phyloP scores from a whole-genome alignment of 1,284 basidiomycete genomes.

The Bjerkandera adusta region DNA sequence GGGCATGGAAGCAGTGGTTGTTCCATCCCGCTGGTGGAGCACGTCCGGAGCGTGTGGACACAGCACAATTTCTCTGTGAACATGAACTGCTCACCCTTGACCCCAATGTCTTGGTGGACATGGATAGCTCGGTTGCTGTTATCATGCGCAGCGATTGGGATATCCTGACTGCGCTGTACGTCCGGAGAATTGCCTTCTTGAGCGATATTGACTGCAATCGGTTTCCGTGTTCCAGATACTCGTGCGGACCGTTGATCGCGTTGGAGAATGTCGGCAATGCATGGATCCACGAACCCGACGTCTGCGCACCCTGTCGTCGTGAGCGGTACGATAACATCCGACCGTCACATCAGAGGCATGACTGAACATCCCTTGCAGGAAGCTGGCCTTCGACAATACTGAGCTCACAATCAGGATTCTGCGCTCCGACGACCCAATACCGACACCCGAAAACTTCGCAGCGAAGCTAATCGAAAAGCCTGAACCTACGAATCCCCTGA shows the following conservation, averaged over 20 bases:
- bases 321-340: constrained; percentile 44
- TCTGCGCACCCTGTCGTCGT: constrained; percentile 62
- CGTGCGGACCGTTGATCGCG: constrained; percentile 53
- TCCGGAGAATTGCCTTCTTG: constrained; percentile 11
- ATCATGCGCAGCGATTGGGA: constrained; percentile 66
- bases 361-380: constrained; percentile 24
- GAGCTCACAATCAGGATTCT: constrained; percentile 34
- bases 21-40: constrained; percentile 50
- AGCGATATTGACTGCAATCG: background rate
- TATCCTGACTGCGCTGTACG: constrained; percentile 53
- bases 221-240: constrained; percentile 45
- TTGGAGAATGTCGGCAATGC: constrained; percentile 42
- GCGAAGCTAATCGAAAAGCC: constrained; percentile 12
- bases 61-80: constrained; percentile 59
- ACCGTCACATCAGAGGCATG: background rate
- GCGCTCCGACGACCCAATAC: constrained; percentile 28
- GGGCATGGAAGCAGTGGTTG: constrained; percentile 68
- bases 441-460: constrained; percentile 26
- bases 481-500: constrained; percentile 20
- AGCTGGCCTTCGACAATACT: constrained; percentile 32
- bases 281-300: constrained; percentile 45
- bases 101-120: constrained; percentile 55
- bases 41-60: constrained; percentile 64
- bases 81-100: constrained; percentile 67
- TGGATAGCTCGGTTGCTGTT: constrained; percentile 51